phyloP scores from a whole-genome alignment of 2,329 filamentous ascomycete genomes.

The Dactylellina drechsleri region DNA sequence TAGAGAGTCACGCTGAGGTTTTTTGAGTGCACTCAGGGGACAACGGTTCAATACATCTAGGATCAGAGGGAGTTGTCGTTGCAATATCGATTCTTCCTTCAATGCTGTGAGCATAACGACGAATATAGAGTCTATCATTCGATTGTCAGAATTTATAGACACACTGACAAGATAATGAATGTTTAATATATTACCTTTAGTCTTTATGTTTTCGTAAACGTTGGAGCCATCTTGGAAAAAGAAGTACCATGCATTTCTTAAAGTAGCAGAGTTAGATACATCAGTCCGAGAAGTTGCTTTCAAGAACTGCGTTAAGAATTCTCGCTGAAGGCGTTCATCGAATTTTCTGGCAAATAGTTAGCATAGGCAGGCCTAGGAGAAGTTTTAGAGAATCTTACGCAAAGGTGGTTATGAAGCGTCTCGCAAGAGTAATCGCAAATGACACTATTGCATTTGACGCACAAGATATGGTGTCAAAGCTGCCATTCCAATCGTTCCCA shows the following conservation, averaged over 20 bases:
- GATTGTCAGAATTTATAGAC: not conserved
- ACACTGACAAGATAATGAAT: not conserved
- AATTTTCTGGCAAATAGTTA: not conserved
- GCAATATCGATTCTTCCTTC: not conserved
- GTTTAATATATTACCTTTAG: slow-evolving; percentile 29
- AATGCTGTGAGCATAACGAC: slow-evolving; percentile 12
- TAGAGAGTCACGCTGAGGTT: slow-evolving; percentile 32
- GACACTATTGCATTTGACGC: not conserved
- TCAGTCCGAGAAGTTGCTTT: slow-evolving; percentile 2
- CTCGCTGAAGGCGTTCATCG: no score
- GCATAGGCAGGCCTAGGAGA: not conserved
- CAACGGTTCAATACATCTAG: slow-evolving; percentile 28
- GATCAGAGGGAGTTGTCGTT: not conserved
- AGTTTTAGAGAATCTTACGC: slow-evolving; percentile 8
- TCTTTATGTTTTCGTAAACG: slow-evolving; percentile 26
- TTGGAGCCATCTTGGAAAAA: slow-evolving; percentile 17
- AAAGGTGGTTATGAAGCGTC: slow-evolving; percentile 16
- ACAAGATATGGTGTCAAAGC: slow-evolving; percentile 24
- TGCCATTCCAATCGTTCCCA: slow-evolving; percentile 18
- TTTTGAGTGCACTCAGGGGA: slow-evolving; percentile 20
- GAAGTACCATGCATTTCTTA: slow-evolving; percentile 26
- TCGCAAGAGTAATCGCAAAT: slow-evolving; percentile 5
- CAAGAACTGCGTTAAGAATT: slow-evolving; percentile 23
- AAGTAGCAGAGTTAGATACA: not conserved
- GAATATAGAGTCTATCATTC: slow-evolving; percentile 26